phyloP scores from a whole-genome alignment of 1,284 basidiomycete species.

The Takashimella tepidaria region DNA sequence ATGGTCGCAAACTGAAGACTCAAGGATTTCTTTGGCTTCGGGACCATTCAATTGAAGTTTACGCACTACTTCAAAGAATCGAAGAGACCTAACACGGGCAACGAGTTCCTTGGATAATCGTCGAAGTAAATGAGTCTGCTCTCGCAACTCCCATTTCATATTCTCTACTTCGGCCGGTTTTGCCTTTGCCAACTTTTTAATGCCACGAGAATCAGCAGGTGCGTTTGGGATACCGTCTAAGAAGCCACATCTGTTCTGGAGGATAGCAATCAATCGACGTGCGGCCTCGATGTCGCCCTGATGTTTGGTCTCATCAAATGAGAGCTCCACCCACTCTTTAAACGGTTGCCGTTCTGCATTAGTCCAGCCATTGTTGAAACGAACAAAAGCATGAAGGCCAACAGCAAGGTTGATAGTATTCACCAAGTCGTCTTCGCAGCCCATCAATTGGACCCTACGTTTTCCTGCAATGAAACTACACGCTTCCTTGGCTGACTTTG shows the following conservation, averaged over 20 bases:
- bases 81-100: conserved; percentile 76
- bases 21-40: conserved; percentile 42
- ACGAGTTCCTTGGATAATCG: conserved; percentile 79
- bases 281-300: conserved; percentile 56
- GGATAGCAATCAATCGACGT: conserved; percentile 33
- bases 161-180: conserved; percentile 47
- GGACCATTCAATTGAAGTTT: conserved; percentile 72
- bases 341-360: conserved; percentile 32
- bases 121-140: conserved; percentile 78
- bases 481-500: conserved; percentile 65
- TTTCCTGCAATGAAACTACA: conserved; percentile 86
- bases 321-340: conserved; percentile 33
- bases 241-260: conserved; percentile 47
- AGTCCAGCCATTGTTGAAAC: conserved; percentile 26
- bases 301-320: conserved; percentile 50
- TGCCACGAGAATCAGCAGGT: conserved; percentile 41
- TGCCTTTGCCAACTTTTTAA: conserved; percentile 25
- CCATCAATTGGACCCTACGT: conserved; percentile 68
- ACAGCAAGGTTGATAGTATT: conserved; percentile 62
- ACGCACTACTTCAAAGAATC: conserved; percentile 85
- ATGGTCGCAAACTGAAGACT: conserved; percentile 39
- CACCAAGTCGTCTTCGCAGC: conserved; percentile 70
- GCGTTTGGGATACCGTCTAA: conserved; percentile 21
- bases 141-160: conserved; percentile 72
- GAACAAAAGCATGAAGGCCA: conserved; percentile 44